A percentile compares a stretch with the other conserved stretches of the same genome.
Conservation (phyloP, 257 asterid species). For the Voacanga thouarsii region DNA sequence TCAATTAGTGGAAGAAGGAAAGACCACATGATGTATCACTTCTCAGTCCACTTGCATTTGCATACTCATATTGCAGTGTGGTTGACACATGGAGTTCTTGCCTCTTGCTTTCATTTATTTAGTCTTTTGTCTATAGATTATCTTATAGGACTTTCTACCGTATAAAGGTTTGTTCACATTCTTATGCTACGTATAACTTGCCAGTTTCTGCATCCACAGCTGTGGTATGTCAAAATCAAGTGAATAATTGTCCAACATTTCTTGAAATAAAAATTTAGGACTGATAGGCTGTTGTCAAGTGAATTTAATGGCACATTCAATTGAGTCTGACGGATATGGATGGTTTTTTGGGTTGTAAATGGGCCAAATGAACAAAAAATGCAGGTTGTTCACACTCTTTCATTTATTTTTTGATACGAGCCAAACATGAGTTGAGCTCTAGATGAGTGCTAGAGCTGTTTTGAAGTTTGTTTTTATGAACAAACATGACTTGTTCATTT, state of each 20-base stretch:
- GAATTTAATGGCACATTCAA: neutral
- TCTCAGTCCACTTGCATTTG: neutral
- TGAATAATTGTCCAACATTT: neutral
- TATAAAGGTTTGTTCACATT: neutral
- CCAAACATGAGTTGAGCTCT: neutral
- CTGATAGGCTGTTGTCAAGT: neutral
- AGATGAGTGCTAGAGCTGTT: neutral
- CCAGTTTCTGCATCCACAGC: neutral
- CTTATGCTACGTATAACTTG: neutral
- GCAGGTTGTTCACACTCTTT: neutral
- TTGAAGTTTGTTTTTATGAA: too few species aligned
- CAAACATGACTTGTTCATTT: too few species aligned
- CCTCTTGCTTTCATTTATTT: neutral
- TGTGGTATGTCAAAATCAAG: neutral
- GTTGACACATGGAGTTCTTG: neutral
- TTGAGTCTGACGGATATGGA: neutral
- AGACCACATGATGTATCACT: neutral
- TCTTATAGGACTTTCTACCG: neutral
- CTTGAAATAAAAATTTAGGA: too few species aligned
- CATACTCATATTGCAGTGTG: neutral
- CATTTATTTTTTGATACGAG: neutral
- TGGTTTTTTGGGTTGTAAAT: neutral
- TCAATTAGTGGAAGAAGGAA: neutral
- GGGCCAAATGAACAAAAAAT: neutral
- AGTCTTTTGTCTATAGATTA: neutral